Base-by-base conservation (phyloP, 768 basidiomycete species). In the Antrodiella citrinella region DNA sequence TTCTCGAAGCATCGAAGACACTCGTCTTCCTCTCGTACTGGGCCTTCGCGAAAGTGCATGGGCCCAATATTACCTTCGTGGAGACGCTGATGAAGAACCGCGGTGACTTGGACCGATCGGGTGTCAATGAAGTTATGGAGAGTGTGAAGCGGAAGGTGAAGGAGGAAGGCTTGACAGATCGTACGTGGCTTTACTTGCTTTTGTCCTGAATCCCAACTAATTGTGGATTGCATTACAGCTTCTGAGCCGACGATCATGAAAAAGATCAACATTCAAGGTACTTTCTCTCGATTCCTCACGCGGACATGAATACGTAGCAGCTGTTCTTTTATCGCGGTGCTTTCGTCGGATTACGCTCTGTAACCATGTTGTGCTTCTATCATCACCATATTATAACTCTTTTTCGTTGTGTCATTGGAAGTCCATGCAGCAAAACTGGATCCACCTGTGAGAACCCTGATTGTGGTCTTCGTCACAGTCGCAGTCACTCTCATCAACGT, bases 11-110 rank as follows among this genome's bases (percentile, higher is more conserved):
- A 1, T 89, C 86, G 39, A 86, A 86, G 69, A 86, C 86, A 54
- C 80, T 97, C 67, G 84, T 85, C 2, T 95, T 95, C 73, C 70
- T 98, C 49, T 93, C 93, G 10, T 96, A 87, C 67, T 96, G 89
- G 84, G 73, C 80, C 3, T 98, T 99, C 65, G 94, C 93, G 15
- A 90, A 90, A 61, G 82, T 86, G 20, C 87, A 95, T 65, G 96
- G 96, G 3, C 92, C 95, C 21, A 93, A 94, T 58, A 75, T 96
- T 39, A 75, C 82, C 1, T 98, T 96, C 60, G 86, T 96, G 24
- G 95, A 98, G 64, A 80, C 84, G 7, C 62, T 99, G 43, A 86
- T 98, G 77, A 89, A 84, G 63, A 82, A 87, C 3, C 77, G 96
- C 47, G 86, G 87, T 49, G 94, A 99, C 67, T 72, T 97, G 48